Percentiles rank a stretch among this genome's conserved stretches.
These are phyloP conservation scores for Lolium perenne DNA, from an alignment of 176 grass and related monocot species.

Conservation along the genomic window DNA sequence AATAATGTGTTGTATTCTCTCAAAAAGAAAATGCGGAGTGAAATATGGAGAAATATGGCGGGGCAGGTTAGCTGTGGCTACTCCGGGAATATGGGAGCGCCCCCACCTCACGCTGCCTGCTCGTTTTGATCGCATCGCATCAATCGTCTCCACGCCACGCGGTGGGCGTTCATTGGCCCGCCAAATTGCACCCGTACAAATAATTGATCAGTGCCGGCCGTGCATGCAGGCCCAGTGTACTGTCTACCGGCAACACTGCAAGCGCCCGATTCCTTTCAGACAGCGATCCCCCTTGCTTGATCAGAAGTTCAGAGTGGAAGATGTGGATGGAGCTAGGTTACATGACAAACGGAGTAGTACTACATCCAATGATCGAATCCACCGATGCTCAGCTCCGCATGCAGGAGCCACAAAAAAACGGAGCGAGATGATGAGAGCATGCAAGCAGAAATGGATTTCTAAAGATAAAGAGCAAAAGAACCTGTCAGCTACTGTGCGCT, in stretches of 20 bases:
- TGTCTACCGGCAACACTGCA: neutral
- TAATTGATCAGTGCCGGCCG: slow-evolving; percentile 13
- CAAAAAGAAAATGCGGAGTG: too few relatives aligned
- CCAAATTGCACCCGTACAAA: slow-evolving; percentile 43
- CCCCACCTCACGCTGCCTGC: neutral
- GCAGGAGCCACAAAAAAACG: neutral
- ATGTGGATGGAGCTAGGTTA: neutral
- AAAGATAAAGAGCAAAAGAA: slow-evolving; percentile 29
- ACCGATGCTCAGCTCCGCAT: neutral
- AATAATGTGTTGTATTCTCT: too few relatives aligned
- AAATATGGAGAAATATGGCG: neutral
- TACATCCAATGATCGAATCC: neutral
- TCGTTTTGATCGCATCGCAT: neutral
- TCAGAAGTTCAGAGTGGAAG: too few relatives aligned
- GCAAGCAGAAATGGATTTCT: neutral
- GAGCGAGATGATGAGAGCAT: neutral
- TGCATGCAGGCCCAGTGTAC: slow-evolving; percentile 9
- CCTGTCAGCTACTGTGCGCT: slow-evolving; percentile 40
- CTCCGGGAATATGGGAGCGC: slow-evolving; percentile 47
- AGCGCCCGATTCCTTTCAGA: slow-evolving; percentile 35
- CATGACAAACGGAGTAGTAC: neutral
- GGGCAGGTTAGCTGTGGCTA: neutral
- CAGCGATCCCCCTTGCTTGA: too few relatives aligned
- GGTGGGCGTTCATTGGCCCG: neutral
- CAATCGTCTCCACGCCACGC: neutral